A percentile compares a stretch with the other conserved stretches of the same genome.
Evolutionary conservation across 1,284 basidiomycete genomes (phyloP).

Genomic region (Papiliotrema fonsecae): DNA sequence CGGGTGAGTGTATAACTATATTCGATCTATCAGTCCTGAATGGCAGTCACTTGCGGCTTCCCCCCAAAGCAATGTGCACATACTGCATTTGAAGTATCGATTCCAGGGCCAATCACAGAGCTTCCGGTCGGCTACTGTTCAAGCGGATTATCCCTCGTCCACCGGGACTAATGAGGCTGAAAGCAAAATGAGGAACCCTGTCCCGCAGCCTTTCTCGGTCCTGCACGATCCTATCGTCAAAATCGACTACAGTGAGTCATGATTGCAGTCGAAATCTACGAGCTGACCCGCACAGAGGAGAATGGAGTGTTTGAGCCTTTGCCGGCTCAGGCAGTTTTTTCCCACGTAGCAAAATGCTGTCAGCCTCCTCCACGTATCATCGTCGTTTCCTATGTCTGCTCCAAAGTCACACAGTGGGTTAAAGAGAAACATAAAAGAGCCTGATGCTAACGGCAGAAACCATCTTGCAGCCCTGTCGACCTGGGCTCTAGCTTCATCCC

Average conservation of each 20-base stretch:
- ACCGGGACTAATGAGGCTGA: constrained; percentile 13
- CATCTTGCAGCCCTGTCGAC: constrained; percentile 33
- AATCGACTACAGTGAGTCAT: constrained; percentile 38
- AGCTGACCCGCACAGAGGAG: constrained; percentile 16
- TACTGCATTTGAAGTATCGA: constrained; percentile 42
- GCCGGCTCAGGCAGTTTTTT: constrained; percentile 38
- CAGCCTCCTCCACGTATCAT: constrained; percentile 38
- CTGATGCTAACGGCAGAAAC: constrained; percentile 22
- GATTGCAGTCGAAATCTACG: not conserved
- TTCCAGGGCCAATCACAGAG: constrained; percentile 18
- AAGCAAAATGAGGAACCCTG: constrained; percentile 21
- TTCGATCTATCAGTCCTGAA: not conserved
- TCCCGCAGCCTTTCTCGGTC: constrained; percentile 37
- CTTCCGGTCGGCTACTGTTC: constrained; percentile 5
- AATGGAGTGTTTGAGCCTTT: constrained; percentile 38
- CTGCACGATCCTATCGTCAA: constrained; percentile 39
- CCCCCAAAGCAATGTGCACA: constrained; percentile 24
- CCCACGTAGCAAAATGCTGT: constrained; percentile 30
- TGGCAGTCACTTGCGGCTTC: constrained; percentile 16
- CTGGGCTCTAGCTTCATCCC: constrained; percentile 31
- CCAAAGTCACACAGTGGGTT: constrained; percentile 33
- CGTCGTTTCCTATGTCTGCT: constrained; percentile 38
- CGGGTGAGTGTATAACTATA: constrained; percentile 21
- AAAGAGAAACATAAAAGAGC: not conserved
- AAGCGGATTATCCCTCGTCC: no score